phyloP scores from a whole-genome alignment of 2,329 filamentous ascomycete genomes.

The Talaromyces verruculosus region DNA sequence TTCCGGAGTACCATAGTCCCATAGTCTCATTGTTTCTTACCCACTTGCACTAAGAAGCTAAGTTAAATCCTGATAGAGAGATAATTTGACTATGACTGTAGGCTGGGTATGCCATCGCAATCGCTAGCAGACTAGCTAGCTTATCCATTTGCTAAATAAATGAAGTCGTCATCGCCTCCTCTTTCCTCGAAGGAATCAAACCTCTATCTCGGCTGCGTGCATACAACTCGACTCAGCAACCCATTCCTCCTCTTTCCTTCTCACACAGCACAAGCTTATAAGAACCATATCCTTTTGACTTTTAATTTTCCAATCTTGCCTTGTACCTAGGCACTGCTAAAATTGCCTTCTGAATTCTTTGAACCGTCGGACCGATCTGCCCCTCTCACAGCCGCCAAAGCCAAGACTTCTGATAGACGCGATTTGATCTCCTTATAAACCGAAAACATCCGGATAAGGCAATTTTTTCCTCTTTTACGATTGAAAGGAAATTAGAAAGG shows the following conservation, averaged over 20 bases:
- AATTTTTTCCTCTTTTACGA: neutral
- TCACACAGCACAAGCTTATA: neutral
- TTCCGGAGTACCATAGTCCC: neutral
- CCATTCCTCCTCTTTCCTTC: neutral
- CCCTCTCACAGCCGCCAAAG: conserved; percentile 5
- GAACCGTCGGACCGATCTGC: conserved; percentile 1
- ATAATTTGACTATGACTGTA: conserved; percentile 3
- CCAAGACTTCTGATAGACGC: conserved; percentile 4
- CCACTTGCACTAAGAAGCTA: conserved; percentile 3
- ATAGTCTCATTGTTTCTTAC: conserved; percentile 12
- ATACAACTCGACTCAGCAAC: neutral
- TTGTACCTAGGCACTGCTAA: neutral
- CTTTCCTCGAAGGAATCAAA: neutral
- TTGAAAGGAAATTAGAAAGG: neutral
- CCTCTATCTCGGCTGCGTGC: neutral
- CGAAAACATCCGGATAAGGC: neutral
- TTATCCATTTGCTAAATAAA: conserved; percentile 4
- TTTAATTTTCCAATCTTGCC: neutral
- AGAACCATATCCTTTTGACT: neutral
- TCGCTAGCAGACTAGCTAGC: conserved; percentile 3
- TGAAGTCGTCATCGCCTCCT: conserved; percentile 14
- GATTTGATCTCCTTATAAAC: neutral
- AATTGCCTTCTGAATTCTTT: neutral
- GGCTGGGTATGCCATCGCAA: conserved; percentile 8
- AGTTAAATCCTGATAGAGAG: conserved; percentile 11